Conservation (phyloP, 2,329 filamentous ascomycete species). For the Chalaropsis ovoidea region DNA sequence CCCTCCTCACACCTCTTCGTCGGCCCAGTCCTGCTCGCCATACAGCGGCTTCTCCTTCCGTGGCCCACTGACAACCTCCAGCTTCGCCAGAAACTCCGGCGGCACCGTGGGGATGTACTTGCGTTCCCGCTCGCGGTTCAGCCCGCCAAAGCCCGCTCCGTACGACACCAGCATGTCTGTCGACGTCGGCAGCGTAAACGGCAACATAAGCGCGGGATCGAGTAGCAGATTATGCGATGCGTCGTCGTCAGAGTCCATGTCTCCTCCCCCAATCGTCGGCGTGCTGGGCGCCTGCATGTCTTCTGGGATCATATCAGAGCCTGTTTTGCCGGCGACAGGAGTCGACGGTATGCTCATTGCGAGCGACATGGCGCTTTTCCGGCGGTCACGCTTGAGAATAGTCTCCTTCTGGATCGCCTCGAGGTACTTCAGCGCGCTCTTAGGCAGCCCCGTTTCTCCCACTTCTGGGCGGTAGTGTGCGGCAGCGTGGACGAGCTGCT, state of each 20-base stretch:
- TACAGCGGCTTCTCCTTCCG: constrained; percentile 46
- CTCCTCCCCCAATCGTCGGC: constrained; percentile 16
- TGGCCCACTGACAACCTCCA: constrained; percentile 51
- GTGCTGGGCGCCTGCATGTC: constrained; percentile 23
- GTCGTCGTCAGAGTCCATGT: constrained; percentile 33
- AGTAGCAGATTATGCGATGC: constrained; percentile 66
- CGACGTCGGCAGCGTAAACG: constrained; percentile 87
- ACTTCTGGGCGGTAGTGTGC: constrained; percentile 92
- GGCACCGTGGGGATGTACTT: constrained; percentile 96
- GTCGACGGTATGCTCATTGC: constrained; percentile 38
- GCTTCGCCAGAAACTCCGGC: constrained; percentile 79
- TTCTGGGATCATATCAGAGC: constrained; percentile 34
- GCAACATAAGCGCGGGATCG: constrained; percentile 83
- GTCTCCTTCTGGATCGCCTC: constrained; percentile 67
- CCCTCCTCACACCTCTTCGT: constrained; percentile 45
- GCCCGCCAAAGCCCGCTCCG: constrained; percentile 84
- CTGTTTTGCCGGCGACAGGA: constrained; percentile 34
- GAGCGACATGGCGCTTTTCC: constrained; percentile 40
- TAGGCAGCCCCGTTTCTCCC: constrained; percentile 82
- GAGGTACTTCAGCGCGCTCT: constrained; percentile 80
- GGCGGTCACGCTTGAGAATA: constrained; percentile 47
- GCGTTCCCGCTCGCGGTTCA: constrained; percentile 80
- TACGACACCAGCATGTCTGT: constrained; percentile 97
- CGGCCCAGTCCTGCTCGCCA: constrained; percentile 56
- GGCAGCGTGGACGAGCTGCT: constrained; percentile 83